Base-by-base conservation (phyloP, 352 stramenopile genomes). In the Phytophthora parvispora region DNA sequence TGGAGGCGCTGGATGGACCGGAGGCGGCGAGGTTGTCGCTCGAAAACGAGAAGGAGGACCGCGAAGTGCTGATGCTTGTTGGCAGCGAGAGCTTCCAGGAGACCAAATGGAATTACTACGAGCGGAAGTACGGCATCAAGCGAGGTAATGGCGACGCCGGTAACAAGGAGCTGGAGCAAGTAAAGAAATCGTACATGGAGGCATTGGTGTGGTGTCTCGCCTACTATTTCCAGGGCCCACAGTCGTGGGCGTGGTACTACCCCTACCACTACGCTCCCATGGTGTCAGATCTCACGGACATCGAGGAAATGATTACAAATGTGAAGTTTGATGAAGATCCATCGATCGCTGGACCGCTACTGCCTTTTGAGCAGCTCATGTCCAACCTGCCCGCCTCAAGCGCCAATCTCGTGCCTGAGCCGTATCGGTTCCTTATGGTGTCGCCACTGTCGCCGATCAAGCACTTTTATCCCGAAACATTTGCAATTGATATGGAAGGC, bases 211-310 rank as follows among this genome's bases (percentile, higher is more conserved):
- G 90, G 90, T 87, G 76, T 64, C 63, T 95, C 9, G 69, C 81
- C 42, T 97, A 97, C 64, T 97, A 97, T 52, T 96, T 93, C 56
- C 87, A 95, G 71, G 98, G 98, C 2, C 97, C 96, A 58, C 88
- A 90, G 51, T 99, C 93, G 6, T 99, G 98, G 98, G 95, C 94
- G 27, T 99, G 98, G 98, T 99, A 98, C 72, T 99, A 98, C 73
- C 98, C 98, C 4, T 99, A 99, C 74, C 98, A 99, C 79, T 99
- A 99, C 73, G 96, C 97, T 9, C 98, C 98, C 3, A 99, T 99
- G 89, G 89, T 98, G 16, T 99, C 95, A 2, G 98, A 99, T 83
- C 85, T 99, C 40, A 97, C 92, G 0, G 90, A 98, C 64, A 90
- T 99, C 28, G 76, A 88, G 42, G 72, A 82, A 0, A 67, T 94